Evolutionary conservation across 2,329 filamentous ascomycete genomes (phyloP).

Genomic region (Trichophyton mentagrophytes): DNA sequence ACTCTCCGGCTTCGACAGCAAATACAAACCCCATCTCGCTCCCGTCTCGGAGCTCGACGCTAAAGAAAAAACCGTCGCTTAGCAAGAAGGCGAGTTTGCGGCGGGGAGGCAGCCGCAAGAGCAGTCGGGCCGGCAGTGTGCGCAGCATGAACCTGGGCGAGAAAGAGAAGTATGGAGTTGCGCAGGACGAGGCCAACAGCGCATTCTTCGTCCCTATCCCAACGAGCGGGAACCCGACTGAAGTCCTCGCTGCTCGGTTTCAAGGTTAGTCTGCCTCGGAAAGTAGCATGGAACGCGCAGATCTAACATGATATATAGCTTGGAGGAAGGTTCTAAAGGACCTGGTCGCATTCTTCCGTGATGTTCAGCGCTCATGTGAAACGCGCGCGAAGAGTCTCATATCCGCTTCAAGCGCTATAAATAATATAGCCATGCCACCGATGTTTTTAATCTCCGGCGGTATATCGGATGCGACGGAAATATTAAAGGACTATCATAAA

Average conservation of each 20-base stretch:
- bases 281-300: not conserved
- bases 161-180: constrained; percentile 34
- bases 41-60: constrained; percentile 51
- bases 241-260: constrained; percentile 74
- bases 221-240: constrained; percentile 74
- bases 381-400: constrained; percentile 66
- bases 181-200: constrained; percentile 56
- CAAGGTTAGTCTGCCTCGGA: constrained; percentile 50
- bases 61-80: constrained; percentile 79
- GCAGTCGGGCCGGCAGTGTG: constrained; percentile 75
- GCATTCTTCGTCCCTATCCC: constrained; percentile 84
- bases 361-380: constrained; percentile 83
- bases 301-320: constrained; percentile 38
- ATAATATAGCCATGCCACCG: constrained; percentile 62
- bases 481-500: constrained; percentile 72
- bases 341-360: constrained; percentile 83
- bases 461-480: constrained; percentile 73
- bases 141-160: constrained; percentile 64
- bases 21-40: constrained; percentile 21
- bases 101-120: constrained; percentile 67
- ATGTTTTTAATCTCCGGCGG: constrained; percentile 69
- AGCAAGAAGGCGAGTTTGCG: constrained; percentile 61
- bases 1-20: constrained; percentile 32
- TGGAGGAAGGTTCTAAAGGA: constrained; percentile 96
- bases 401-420: constrained; percentile 72